Evolutionary conservation across 257 asterid genomes (phyloP), one percentile per base, ranked within the genome.

Genomic region (Forsythia suspensa): DNA sequence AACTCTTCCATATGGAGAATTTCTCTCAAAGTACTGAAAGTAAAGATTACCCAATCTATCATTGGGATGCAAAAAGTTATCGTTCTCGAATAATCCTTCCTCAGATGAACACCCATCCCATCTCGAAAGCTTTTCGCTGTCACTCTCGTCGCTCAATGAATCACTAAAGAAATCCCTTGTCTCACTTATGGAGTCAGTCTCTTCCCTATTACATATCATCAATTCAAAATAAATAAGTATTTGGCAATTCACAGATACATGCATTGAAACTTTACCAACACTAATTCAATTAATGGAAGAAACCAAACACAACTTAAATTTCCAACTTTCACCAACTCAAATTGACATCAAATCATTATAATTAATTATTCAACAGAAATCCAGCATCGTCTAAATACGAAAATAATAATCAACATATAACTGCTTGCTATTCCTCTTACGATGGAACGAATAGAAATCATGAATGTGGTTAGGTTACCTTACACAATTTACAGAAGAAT

Each of bases 71-170:
- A 86, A 78, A 15, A 79, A 84, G 79, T 78, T 79, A 77, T 90
- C 90, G 42, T 83, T 88, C 71, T 89, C 93, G 34, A 67, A 86
- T 24, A 84, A 4, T 20, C 90, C 91, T 77, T 90, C 94, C 73
- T 90, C 94, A 0, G 94, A 86, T 24, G 92, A 89, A 73, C 92
- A 89, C 40, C 96, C 94, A 13, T 91, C 94, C 88, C 94, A 88
- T 81, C 96, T 86, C 40, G 87, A 91, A 15, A 82, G 73, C 86
- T 87, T 91, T 48, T 91, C 96, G 39, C 91, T 82, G 86, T 91
- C 96, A 71, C 94, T 89, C 84, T 91, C 94, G 3, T 91, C 94
- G 46, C 94, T 91, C 75, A 81, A 88, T 6, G 96, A 88, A 80
- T 91, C 96, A 39, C 94, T 91, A 73, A 71, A 91, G 12, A 93